Evolutionary conservation across 2,329 filamentous ascomycete genomes (phyloP), one percentile per base, ranked within the genome.

Genomic region (Colletotrichum orbiculare): DNA sequence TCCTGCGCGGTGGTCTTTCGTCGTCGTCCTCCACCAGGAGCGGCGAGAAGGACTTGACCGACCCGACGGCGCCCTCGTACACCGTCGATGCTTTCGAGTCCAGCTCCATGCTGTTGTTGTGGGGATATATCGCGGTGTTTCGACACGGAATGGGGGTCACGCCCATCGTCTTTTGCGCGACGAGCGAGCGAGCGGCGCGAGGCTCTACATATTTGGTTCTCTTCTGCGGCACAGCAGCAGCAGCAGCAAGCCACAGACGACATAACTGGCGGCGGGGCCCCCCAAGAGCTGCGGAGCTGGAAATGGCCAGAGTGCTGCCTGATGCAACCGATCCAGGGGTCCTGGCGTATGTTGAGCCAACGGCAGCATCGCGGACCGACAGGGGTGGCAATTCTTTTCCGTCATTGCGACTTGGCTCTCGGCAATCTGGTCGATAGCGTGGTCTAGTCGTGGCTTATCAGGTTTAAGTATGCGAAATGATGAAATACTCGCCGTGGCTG

Each of bases 11-110:
- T 45, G 7, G 42, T 12, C 13, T n/a, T 46, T 46, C 15, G 17
- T 46, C 8, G 12, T 17, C 25, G 6, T 64, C 55, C 8, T 49
- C 42, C 3, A 64, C 17, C 10, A 64, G 60, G 2, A 64, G 60
- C 13, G 60, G 60, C 3, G 43, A 42, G 34, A 60, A 60, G 2
- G 60, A 15, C 34, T 39, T 60, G 6, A 38, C 39, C 8, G 60
- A 54, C 15, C 43, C 10, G 33, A 34, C 42, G 2, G 42, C 17
- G 8, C 25, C 25, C 25, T 45, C 37, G 15, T 10, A 9, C 11
- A n/a, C 49, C 6, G 7, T 48, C 1, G 42, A 34, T 11, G 34
- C 47, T 34, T 33, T 8, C 10, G 55, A 60, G 7, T 39, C 34
- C 42, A 50, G 34, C 11, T 50, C n/a, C 48, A 50, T 25, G 25